Conservation (phyloP, 176 grass and related monocot species). For the Musa troglodytarum region DNA sequence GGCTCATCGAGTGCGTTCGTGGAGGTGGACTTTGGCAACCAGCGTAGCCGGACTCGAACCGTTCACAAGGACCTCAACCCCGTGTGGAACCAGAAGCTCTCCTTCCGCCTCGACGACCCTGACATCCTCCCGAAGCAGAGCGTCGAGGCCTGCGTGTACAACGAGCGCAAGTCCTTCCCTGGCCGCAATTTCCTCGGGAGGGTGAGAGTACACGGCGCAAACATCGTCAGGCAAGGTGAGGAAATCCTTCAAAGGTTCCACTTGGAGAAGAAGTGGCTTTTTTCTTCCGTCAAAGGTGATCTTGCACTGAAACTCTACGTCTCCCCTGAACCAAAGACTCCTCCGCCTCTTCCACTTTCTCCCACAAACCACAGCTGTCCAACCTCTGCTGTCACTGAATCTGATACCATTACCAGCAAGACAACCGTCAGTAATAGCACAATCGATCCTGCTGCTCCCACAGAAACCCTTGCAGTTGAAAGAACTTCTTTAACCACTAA, state of each 20-base stretch:
- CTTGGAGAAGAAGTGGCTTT: slow-evolving; percentile 25
- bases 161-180: slow-evolving; percentile 15
- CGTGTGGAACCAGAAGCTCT: slow-evolving; percentile 34
- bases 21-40: slow-evolving; percentile 33
- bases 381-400: background rate
- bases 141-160: slow-evolving; percentile 19
- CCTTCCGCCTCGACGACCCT: slow-evolving; percentile 19
- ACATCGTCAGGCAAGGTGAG: slow-evolving; percentile 24
- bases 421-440: background rate
- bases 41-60: slow-evolving; percentile 22
- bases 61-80: slow-evolving; percentile 31
- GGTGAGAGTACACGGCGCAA: slow-evolving; percentile 21
- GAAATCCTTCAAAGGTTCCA: slow-evolving; percentile 19
- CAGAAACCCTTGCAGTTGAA: background rate
- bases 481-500: background rate
- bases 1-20: slow-evolving; percentile 26
- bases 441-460: background rate
- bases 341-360: background rate
- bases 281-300: slow-evolving; percentile 27
- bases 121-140: slow-evolving; percentile 9
- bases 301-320: slow-evolving; percentile 29
- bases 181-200: slow-evolving; percentile 26
- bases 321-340: slow-evolving; percentile 18
- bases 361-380: background rate
- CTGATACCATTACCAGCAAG: background rate